Evolutionary conservation across 345 rosid species (phyloP).

Genomic region (Turnera subulata): DNA sequence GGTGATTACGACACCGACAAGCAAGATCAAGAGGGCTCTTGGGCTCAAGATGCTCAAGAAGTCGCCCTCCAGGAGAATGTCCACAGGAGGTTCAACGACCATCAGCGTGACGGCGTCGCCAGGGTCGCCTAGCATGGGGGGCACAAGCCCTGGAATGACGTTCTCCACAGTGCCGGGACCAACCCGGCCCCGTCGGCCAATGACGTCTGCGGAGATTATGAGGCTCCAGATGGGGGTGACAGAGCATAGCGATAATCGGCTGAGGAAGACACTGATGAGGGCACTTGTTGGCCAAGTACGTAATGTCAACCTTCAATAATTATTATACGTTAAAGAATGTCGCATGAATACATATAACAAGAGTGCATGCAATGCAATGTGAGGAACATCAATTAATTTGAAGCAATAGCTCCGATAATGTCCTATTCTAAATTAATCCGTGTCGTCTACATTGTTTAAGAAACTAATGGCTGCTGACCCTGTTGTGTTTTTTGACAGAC

Average conservation of each 20-base stretch:
- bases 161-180: constrained; percentile 37
- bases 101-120: constrained; percentile 38
- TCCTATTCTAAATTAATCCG: too few relatives aligned
- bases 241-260: constrained; percentile 79
- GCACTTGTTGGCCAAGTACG: constrained; percentile 92
- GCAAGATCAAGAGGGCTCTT: constrained; percentile 70
- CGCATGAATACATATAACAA: too few relatives aligned
- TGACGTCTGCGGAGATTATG: constrained; percentile 93
- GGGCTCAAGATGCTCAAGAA: constrained; percentile 74
- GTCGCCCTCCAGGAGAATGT: constrained; percentile 70
- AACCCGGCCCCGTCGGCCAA: constrained; percentile 56
- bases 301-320: too few relatives aligned
- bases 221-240: constrained; percentile 89
- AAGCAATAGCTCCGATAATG: too few relatives aligned
- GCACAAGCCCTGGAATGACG: constrained; percentile 26
- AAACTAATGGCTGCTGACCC: too few relatives aligned
- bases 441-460: too few relatives aligned
- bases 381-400: too few relatives aligned
- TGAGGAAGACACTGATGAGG: constrained; percentile 80
- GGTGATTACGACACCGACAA: constrained; percentile 67
- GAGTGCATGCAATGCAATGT: too few relatives aligned
- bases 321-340: too few relatives aligned
- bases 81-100: constrained; percentile 20
- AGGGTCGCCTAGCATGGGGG: constrained; percentile 39
- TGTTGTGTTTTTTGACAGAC: constrained; percentile 32